phyloP scores from a whole-genome alignment of 192 early-diverging fungal species.

The Entomortierella lignicola region DNA sequence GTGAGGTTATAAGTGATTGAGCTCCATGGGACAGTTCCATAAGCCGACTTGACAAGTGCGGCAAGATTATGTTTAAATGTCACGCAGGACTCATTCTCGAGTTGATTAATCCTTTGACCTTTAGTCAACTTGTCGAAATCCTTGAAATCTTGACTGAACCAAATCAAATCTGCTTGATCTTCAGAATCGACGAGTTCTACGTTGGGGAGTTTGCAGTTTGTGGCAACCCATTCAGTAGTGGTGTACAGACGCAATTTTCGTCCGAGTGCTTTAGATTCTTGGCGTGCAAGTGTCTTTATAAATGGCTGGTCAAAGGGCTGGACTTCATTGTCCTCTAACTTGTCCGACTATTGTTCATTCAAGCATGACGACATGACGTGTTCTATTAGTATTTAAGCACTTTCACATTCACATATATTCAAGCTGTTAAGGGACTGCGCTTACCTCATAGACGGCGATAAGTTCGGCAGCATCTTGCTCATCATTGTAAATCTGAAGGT shows the following conservation, averaged over 20 bases:
- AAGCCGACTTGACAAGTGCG: slow-evolving; percentile 52
- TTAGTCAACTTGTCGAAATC: slow-evolving; percentile 54
- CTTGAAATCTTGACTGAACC: slow-evolving; percentile 57
- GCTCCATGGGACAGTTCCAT: slow-evolving; percentile 55
- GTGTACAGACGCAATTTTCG: slow-evolving; percentile 48
- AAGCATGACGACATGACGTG: neutral
- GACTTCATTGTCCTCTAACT: slow-evolving; percentile 38
- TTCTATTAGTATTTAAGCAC: too few relatives aligned
- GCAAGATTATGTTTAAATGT: slow-evolving; percentile 60
- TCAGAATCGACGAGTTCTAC: slow-evolving; percentile 48
- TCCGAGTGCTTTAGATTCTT: neutral
- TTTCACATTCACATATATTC: too few relatives aligned
- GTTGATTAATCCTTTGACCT: slow-evolving; percentile 58
- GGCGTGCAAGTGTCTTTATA: slow-evolving; percentile 18
- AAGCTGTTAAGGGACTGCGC: too few relatives aligned
- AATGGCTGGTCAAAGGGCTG: slow-evolving; percentile 47
- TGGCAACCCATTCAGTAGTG: slow-evolving; percentile 56
- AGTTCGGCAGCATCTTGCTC: slow-evolving; percentile 37
- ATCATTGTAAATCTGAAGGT: slow-evolving; percentile 62
- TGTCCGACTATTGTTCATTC: slow-evolving; percentile 21
- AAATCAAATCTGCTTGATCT: slow-evolving; percentile 56
- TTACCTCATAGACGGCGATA: slow-evolving; percentile 49
- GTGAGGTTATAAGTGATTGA: slow-evolving; percentile 58
- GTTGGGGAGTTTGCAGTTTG: slow-evolving; percentile 54
- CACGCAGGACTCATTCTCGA: slow-evolving; percentile 56